Base-by-base conservation (phyloP, 202 grass and related monocot genomes). In the Schoenoplectus triqueter region DNA sequence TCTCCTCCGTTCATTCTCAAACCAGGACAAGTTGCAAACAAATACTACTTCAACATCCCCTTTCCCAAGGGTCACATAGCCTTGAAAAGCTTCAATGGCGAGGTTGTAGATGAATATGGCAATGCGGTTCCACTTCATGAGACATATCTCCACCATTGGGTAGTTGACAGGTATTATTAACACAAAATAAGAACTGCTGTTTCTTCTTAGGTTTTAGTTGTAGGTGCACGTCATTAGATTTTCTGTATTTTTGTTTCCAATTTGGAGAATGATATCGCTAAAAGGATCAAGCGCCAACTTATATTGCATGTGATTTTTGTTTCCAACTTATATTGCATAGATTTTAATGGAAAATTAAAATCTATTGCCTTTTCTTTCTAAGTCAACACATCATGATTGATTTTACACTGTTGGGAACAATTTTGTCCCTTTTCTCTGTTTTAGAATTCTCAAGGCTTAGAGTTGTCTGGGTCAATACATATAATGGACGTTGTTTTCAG, bases 141-240 rank as follows among this genome's bases (percentile, higher is more conserved):
- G 85, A 93, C 91, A 1, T 98, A 98, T 69, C 87, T 98, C 61
- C 95, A 98, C 80, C 93, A 95, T 73, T 95, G 93, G 95, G 6
- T 88, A 19, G 81, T 89, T 49, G 73, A 78, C 7, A 89, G 92
- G 87, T 78, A 78, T 41, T 59, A 21, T 39, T 77, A 14, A 75
- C 49, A 13, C 49, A 75, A 22, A 55, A 15, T 74, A 31, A 31
- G 31, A 31, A 31, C 31, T 31, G 21, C 8, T 57, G 13, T 6
- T n/a, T 31, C 9, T 77, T 77, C 5, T 56, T 14, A 55, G 45
- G 15, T 19, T 72, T 15, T 72, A 51, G 17, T 50, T 73, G 70
- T 51, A 47, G 42, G 44, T 50, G 46, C 2, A 73, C 51, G 22
- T 13, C 71, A 54, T 77, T 77, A 31, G 4, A 10, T 57, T 77